Evolutionary conservation across 1,284 basidiomycete genomes (phyloP).

Genomic region (Leccinum angustisporum): DNA sequence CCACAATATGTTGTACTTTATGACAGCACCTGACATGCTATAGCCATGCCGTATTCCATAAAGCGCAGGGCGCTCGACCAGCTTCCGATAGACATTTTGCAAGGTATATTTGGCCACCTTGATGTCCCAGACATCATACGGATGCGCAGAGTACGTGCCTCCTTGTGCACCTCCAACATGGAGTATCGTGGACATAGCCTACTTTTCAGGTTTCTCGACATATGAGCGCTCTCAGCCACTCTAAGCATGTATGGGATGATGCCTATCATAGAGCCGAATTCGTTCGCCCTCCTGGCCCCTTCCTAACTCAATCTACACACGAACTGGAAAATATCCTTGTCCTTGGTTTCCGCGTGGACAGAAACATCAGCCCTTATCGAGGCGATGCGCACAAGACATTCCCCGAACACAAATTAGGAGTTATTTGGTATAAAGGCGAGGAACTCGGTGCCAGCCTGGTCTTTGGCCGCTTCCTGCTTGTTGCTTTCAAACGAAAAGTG

Average conservation of each 20-base stretch:
- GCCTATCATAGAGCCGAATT: constrained; percentile 17
- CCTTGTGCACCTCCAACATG: not conserved
- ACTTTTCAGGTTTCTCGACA: constrained; percentile 17
- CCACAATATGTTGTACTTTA: not conserved
- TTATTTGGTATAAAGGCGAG: constrained; percentile 15
- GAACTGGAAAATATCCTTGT: constrained; percentile 18
- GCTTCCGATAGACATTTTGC: not conserved
- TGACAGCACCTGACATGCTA: not conserved
- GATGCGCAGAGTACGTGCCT: not conserved
- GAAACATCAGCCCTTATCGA: constrained; percentile 2
- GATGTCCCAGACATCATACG: not conserved
- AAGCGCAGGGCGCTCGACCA: not conserved
- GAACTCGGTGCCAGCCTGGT: constrained; percentile 4
- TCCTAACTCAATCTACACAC: constrained; percentile 13
- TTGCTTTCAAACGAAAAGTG: constrained; percentile 14
- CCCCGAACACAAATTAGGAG: constrained; percentile 1
- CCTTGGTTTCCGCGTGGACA: constrained; percentile 8
- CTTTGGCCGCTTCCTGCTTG: constrained; percentile 20
- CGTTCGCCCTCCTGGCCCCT: constrained; percentile 22
- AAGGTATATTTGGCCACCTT: not conserved
- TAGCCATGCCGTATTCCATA: not conserved
- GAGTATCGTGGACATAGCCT: not conserved
- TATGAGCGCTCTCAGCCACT: constrained; percentile 6
- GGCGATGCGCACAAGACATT: not conserved
- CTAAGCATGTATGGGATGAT: constrained; percentile 17